A percentile compares a stretch with the other conserved stretches of the same genome.
These are phyloP conservation scores for Camptophora hylomeconis DNA, from an alignment of 2,329 filamentous ascomycete genomes.

Conservation along the genomic window DNA sequence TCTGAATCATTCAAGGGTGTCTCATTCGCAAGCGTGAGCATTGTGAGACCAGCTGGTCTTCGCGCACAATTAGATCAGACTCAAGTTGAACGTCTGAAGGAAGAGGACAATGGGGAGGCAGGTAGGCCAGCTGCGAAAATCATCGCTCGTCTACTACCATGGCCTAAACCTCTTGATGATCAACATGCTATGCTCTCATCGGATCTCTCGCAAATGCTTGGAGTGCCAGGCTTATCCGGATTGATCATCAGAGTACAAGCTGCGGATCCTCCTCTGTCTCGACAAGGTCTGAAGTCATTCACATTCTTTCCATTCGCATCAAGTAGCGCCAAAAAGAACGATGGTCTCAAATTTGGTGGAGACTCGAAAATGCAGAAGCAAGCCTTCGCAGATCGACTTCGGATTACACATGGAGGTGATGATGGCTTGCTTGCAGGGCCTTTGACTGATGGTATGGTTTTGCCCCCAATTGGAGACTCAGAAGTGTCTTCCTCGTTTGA, in stretches of 20 bases:
- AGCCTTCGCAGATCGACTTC: slow-evolving; percentile 53
- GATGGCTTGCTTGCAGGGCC: slow-evolving; percentile 65
- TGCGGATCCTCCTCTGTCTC: slow-evolving; percentile 58
- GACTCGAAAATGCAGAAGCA: slow-evolving; percentile 75
- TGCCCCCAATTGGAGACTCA: slow-evolving; percentile 49
- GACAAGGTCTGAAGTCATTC: slow-evolving; percentile 52
- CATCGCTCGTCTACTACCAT: slow-evolving; percentile 60
- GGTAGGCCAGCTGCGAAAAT: slow-evolving; percentile 51
- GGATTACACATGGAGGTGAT: slow-evolving; percentile 47
- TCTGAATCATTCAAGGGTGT: slow-evolving; percentile 62
- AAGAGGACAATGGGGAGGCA: slow-evolving; percentile 44
- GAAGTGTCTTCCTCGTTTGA: slow-evolving; percentile 53
- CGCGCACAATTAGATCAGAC: slow-evolving; percentile 57
- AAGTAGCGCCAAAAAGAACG: slow-evolving; percentile 40
- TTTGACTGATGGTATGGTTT: slow-evolving; percentile 73
- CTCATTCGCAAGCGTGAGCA: slow-evolving; percentile 66
- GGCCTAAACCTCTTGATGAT: slow-evolving; percentile 78
- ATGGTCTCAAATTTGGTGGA: slow-evolving; percentile 72
- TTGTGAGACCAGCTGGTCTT: slow-evolving; percentile 71
- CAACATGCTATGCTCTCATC: slow-evolving; percentile 70
- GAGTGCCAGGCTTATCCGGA: slow-evolving; percentile 61
- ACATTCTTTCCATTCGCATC: slow-evolving; percentile 70
- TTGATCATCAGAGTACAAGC: slow-evolving; percentile 79
- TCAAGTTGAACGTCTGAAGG: slow-evolving; percentile 54
- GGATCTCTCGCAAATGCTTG: slow-evolving; percentile 60